Evolutionary conservation across 2,329 filamentous ascomycete species (phyloP).

Genomic region (Rhexocercosporidium sp.): DNA sequence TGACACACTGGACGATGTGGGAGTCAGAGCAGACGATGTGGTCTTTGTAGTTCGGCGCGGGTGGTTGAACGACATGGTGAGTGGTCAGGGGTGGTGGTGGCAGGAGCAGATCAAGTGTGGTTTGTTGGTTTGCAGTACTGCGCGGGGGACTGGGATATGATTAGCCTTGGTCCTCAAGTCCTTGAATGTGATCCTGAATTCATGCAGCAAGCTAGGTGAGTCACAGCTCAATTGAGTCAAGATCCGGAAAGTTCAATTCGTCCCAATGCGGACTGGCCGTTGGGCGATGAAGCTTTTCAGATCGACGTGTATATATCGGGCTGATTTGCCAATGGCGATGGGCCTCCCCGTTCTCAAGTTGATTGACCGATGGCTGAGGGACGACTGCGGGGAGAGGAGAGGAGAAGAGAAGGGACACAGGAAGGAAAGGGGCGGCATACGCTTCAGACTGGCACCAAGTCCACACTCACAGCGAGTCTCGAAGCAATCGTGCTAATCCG

Average conservation of each 20-base stretch:
- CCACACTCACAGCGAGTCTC: conserved; percentile 8
- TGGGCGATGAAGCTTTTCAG: conserved; percentile 32
- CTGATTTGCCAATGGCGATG: conserved; percentile 35
- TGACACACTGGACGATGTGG: conserved; percentile 47
- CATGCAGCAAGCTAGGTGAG: conserved; percentile 37
- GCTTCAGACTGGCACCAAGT: conserved; percentile 6
- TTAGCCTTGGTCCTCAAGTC: conserved; percentile 31
- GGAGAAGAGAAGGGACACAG: conserved; percentile 7
- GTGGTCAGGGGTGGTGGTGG: conserved; percentile 32
- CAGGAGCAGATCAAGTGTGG: conserved; percentile 17
- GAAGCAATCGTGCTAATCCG: conserved; percentile 6
- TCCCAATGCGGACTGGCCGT: conserved; percentile 28
- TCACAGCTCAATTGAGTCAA: conserved; percentile 36
- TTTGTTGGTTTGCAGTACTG: conserved; percentile 14
- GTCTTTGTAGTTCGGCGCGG: conserved; percentile 45
- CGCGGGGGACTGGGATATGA: conserved; percentile 34
- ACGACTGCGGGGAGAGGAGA: conserved; percentile 9
- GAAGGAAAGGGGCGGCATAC: conserved; percentile 15
- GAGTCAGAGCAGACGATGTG: conserved; percentile 50
- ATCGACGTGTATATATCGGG: conserved; percentile 30
- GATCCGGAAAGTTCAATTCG: conserved; percentile 31
- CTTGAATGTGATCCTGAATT: conserved; percentile 28
- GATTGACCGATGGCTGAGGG: conserved; percentile 20
- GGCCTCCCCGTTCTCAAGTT: conserved; percentile 10
- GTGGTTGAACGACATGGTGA: conserved; percentile 43